Conservation (phyloP, 495 filamentous ascomycete species). For the Hypoxylon lenormandii region DNA sequence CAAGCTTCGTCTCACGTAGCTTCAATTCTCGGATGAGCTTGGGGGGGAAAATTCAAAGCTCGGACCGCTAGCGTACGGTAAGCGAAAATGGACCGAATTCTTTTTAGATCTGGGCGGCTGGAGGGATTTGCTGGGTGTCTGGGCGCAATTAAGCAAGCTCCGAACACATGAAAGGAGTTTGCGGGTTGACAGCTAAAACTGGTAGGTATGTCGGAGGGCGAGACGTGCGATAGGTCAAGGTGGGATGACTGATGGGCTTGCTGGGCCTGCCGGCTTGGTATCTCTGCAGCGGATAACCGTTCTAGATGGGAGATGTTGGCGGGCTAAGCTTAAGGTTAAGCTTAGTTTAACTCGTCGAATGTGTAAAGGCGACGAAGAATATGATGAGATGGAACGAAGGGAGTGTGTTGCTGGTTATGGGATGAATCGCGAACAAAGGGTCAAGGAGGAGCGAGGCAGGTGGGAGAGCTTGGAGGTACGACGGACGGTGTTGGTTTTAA, state of each 20-base stretch:
- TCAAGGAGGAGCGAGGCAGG: slow-evolving; percentile 30
- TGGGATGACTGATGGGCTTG: slow-evolving; percentile 7
- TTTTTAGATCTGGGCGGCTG: slow-evolving; percentile 1
- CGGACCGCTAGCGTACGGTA: slow-evolving; percentile 22
- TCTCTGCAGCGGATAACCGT: slow-evolving; percentile 7
- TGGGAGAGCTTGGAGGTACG: slow-evolving; percentile 33
- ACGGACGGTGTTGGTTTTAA: slow-evolving; percentile 49
- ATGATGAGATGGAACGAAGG: slow-evolving; percentile 8
- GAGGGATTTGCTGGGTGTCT: slow-evolving; percentile 2
- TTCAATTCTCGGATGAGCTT: slow-evolving; percentile 14
- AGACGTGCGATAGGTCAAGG: slow-evolving; percentile 19
- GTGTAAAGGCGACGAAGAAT: slow-evolving; percentile 11
- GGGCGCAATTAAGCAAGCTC: slow-evolving; percentile 32
- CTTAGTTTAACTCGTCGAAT: slow-evolving; percentile 3
- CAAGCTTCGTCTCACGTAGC: slow-evolving; percentile 25
- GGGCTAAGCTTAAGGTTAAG: slow-evolving; percentile 25
- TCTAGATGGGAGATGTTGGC: slow-evolving; percentile 4
- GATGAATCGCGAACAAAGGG: slow-evolving; percentile 27
- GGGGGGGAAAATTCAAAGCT: slow-evolving; percentile 23
- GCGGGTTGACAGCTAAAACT: slow-evolving; percentile 33
- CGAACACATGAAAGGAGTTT: slow-evolving; percentile 27
- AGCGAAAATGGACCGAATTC: slow-evolving; percentile 8
- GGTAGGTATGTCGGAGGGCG: slow-evolving; percentile 12
- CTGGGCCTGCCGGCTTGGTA: neutral
- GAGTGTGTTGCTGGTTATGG: slow-evolving; percentile 11